phyloP scores from a whole-genome alignment of 148 eudicot species.

The Heliamphora exappendiculata region DNA sequence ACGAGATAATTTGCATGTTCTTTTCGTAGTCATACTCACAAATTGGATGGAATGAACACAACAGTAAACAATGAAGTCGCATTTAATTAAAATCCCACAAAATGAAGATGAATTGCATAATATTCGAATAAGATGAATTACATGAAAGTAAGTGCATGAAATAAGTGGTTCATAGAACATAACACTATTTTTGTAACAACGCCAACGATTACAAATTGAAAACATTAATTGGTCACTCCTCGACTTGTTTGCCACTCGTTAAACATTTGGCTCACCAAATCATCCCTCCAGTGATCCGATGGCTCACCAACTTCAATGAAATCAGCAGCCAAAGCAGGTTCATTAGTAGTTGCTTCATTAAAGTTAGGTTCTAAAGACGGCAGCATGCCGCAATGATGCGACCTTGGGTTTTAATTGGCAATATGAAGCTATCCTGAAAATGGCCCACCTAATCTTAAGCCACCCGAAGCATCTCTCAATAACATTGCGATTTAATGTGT shows the following conservation, averaged over 20 bases:
- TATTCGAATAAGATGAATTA: no score
- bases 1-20: no score
- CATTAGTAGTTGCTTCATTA: conserved; percentile 35
- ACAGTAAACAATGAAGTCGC: no score
- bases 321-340: conserved; percentile 19
- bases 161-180: no score
- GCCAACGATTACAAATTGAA: no score
- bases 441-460: background rate
- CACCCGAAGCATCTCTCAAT: background rate
- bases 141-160: no score
- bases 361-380: background rate
- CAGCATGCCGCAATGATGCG: background rate
- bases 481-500: background rate
- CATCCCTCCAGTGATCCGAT: background rate
- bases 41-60: no score
- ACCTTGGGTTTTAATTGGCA: background rate
- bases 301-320: background rate
- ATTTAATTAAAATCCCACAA: no score
- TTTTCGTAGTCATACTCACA: no score
- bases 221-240: no score
- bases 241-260: background rate
- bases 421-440: background rate
- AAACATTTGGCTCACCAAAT: background rate
- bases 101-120: no score
- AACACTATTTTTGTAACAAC: no score